Conservation (phyloP, 805 yeast genomes). For the Yarrowia phangngaensis region DNA sequence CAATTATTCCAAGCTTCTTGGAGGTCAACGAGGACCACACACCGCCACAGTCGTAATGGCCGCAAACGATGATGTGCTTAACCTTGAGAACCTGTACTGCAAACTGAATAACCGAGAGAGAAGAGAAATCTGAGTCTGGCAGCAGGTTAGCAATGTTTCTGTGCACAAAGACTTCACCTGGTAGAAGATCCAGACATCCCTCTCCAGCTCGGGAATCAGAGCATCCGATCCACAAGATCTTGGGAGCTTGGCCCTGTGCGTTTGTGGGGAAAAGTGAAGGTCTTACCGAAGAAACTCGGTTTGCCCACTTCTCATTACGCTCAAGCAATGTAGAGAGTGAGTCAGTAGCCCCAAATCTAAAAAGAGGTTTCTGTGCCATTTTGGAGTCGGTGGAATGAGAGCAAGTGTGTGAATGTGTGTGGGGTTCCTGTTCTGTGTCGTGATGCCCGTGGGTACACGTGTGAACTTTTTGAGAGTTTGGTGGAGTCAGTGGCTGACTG, state of each 20-base stretch:
- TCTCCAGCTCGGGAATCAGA: constrained; percentile 90
- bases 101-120: constrained; percentile 77
- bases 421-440: constrained; percentile 2
- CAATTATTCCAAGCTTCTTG: constrained; percentile 62
- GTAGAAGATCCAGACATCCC: constrained; percentile 65
- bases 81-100: constrained; percentile 83
- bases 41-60: constrained; percentile 95
- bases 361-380: constrained; percentile 31
- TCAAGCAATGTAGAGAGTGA: constrained; percentile 40
- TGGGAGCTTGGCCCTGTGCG: constrained; percentile 85
- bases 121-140: constrained; percentile 61
- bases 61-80: constrained; percentile 77
- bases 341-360: constrained; percentile 39
- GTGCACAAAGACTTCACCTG: constrained; percentile 88
- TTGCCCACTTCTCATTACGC: constrained; percentile 48
- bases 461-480: background rate
- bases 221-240: constrained; percentile 91
- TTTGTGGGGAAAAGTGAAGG: constrained; percentile 60
- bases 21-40: constrained; percentile 71
- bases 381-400: constrained; percentile 7
- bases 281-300: constrained; percentile 45
- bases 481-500: constrained; percentile 1
- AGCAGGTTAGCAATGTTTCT: constrained; percentile 83
- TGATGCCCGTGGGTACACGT: constrained; percentile 2
- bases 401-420: constrained; percentile 5